Evolutionary conservation across 2,329 filamentous ascomycete genomes (phyloP), one percentile per base, ranked within the genome.

Genomic region (Aspergillus terreus): DNA sequence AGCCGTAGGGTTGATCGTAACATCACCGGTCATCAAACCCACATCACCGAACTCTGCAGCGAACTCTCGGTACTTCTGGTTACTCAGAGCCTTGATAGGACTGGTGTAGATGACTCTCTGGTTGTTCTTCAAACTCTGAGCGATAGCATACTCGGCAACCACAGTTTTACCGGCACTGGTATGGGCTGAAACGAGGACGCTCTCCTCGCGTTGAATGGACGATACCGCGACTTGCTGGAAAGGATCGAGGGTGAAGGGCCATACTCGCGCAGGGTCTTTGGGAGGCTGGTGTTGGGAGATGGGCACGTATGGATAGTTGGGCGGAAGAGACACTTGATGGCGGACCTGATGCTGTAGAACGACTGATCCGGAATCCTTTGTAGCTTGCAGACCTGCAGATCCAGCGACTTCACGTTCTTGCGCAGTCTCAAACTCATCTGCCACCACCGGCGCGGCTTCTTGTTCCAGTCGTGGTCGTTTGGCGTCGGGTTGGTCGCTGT

Each of bases 81-180:
- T 99, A 73, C 92, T 97, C 63, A 99, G 78, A 10, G 94, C 94
- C 76, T 99, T 99, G 79, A 99, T 99, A 1, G 94, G 94, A 80
- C 92, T 96, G 7, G 94, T 99, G 75, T 99, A 99, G 71, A 99
- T 99, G 64, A 99, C 92, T 68, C 94, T 84, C 76, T 99, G 94
- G 74, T 97, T 97, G 70, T 91, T 89, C 79, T 94, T 95, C 70
- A 99, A 79, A 71, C 94, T 95, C 66, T 99, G 94, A 14, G 95
- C 94, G 68, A 99, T 95, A 17, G 94, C 95, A 68, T 99, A 99
- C 72, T 99, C 94, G 57, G 94, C 94, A 42, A 97, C 92, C 6
- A 99, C 95, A 0, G 94, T 99, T 76, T 99, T 99, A 74, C 94
- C 94, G 35, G 94, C 94, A 79, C 88, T 94, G 6, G 94, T 99